Conservation (phyloP, 73 alveolate species). For the Paramecium primaurelia region DNA sequence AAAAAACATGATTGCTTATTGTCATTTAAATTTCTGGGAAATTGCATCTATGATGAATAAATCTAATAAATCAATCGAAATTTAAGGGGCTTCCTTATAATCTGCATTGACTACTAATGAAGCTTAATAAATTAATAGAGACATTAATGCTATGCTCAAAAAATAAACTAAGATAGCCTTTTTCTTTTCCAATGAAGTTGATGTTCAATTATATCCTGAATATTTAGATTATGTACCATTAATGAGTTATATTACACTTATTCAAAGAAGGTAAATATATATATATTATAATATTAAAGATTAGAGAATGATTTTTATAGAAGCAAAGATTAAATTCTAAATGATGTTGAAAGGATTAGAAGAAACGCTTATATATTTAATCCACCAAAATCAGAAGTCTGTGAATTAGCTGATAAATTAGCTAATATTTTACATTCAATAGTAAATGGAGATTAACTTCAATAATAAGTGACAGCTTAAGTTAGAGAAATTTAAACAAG, state of each 20-base stretch:
- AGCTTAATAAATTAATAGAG: neutral
- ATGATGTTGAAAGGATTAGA: constrained; percentile 38
- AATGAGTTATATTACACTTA: neutral
- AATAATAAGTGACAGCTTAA: neutral
- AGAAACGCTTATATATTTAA: constrained; percentile 21
- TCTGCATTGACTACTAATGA: neutral
- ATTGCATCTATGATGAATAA: neutral
- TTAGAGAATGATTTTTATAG: constrained; percentile 2
- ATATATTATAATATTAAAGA: neutral
- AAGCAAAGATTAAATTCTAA: neutral
- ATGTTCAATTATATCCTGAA: neutral
- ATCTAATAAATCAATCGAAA: neutral
- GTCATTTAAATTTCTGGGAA: constrained; percentile 27
- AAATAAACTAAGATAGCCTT: neutral
- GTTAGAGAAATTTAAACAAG: neutral
- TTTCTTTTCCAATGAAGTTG: neutral
- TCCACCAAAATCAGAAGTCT: constrained; percentile 38
- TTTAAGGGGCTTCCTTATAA: neutral
- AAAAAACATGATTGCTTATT: neutral
- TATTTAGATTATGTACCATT: neutral
- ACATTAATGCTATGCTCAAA: neutral
- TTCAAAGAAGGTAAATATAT: neutral
- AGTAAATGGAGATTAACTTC: neutral
- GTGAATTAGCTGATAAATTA: neutral
- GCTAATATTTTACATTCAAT: neutral